phyloP scores from a whole-genome alignment of 2,329 filamentous ascomycete species.

The Aschersonia sp. region DNA sequence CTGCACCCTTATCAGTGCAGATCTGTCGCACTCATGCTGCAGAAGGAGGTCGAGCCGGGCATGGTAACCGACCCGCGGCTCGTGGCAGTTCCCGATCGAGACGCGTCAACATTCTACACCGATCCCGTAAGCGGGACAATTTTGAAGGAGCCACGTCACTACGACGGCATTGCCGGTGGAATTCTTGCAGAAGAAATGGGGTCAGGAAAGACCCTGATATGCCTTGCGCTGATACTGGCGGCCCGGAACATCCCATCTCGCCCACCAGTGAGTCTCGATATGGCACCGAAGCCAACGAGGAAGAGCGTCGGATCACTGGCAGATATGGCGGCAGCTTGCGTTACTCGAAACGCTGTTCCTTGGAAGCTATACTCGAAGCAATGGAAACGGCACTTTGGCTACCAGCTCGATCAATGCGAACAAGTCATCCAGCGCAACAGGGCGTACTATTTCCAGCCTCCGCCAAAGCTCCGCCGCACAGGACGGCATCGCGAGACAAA shows the following conservation, averaged over 20 bases:
- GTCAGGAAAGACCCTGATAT: constrained; percentile 78
- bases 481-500: constrained; percentile 6
- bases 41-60: constrained; percentile 56
- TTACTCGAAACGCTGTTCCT: constrained; percentile 52
- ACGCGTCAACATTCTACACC: constrained; percentile 52
- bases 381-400: constrained; percentile 26
- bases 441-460: constrained; percentile 42
- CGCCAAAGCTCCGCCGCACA: constrained; percentile 19
- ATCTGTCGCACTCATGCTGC: constrained; percentile 72
- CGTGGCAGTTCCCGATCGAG: constrained; percentile 42
- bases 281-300: constrained; percentile 20
- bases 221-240: constrained; percentile 60
- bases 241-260: constrained; percentile 55
- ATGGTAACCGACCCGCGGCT: constrained; percentile 62
- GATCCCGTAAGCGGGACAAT: constrained; percentile 50
- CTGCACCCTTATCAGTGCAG: constrained; percentile 70
- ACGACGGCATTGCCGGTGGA: constrained; percentile 62
- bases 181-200: constrained; percentile 74
- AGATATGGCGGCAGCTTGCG: constrained; percentile 61
- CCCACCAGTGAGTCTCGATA: constrained; percentile 47
- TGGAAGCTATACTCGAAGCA: constrained; percentile 53
- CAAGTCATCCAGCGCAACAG: constrained; percentile 41
- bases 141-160: constrained; percentile 51
- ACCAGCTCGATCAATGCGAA: constrained; percentile 39
- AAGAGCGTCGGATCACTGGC: constrained; percentile 45